phyloP scores from a whole-genome alignment of 1,284 basidiomycete genomes.

The Ceratobasidium sp. region DNA sequence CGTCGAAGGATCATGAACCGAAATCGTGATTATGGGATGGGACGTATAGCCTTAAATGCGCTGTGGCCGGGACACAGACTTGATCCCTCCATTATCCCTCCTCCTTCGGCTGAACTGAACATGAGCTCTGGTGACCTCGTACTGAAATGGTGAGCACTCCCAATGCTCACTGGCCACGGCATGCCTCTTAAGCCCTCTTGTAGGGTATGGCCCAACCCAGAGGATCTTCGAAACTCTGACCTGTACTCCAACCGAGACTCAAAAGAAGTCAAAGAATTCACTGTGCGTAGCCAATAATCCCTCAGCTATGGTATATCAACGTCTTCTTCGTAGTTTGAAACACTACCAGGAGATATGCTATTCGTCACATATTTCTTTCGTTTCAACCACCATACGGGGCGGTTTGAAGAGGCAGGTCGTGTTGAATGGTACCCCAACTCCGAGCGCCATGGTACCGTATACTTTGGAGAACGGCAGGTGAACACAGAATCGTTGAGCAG shows the following conservation, averaged over 20 bases:
- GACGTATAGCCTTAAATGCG: slow-evolving; percentile 35
- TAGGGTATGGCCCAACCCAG: slow-evolving; percentile 43
- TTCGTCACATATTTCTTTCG: slow-evolving; percentile 46
- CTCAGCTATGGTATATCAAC: background rate
- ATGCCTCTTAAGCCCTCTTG: slow-evolving; percentile 5
- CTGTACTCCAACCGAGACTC: slow-evolving; percentile 37
- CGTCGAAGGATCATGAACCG: slow-evolving; percentile 33
- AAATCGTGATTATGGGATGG: slow-evolving; percentile 41
- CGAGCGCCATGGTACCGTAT: slow-evolving; percentile 41
- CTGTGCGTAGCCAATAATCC: slow-evolving; percentile 3
- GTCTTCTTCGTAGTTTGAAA: slow-evolving; percentile 26
- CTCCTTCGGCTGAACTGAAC: slow-evolving; percentile 17
- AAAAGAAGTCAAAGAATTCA: slow-evolving; percentile 44
- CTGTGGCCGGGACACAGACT: background rate
- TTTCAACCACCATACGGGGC: slow-evolving; percentile 46
- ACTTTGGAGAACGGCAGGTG: slow-evolving; percentile 46
- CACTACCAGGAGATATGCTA: slow-evolving; percentile 35
- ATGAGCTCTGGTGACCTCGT: slow-evolving; percentile 42
- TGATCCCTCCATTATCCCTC: slow-evolving; percentile 21
- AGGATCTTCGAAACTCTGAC: slow-evolving; percentile 43
- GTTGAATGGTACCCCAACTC: slow-evolving; percentile 46
- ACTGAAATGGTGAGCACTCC: slow-evolving; percentile 28
- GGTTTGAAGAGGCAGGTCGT: slow-evolving; percentile 48
- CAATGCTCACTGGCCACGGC: background rate
- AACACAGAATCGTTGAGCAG: slow-evolving; percentile 46